Evolutionary conservation across 73 alveolate species (phyloP).

Genomic region (Effrenium voratum): DNA sequence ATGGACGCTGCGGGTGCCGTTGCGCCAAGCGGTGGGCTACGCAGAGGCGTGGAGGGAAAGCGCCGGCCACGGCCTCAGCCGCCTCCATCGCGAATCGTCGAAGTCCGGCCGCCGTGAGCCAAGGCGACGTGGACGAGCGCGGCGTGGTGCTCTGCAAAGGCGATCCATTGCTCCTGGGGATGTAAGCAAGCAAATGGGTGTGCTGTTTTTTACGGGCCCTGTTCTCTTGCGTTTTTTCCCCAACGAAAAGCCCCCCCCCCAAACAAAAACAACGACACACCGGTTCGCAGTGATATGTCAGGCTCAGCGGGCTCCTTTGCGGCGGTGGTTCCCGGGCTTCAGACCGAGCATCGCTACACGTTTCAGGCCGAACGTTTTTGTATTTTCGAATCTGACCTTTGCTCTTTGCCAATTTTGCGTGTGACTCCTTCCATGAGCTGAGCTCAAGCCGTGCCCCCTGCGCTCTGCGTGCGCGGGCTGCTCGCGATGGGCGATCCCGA

Average conservation of each 20-base stretch:
- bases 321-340: slow-evolving; percentile 79
- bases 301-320: slow-evolving; percentile 41
- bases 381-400: too few relatives aligned
- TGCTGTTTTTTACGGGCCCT: too few relatives aligned
- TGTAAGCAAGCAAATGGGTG: too few relatives aligned
- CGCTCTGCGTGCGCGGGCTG: too few relatives aligned
- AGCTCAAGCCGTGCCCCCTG: too few relatives aligned
- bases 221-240: too few relatives aligned
- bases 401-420: too few relatives aligned
- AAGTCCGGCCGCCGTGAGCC: too few relatives aligned
- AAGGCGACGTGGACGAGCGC: slow-evolving; percentile 23
- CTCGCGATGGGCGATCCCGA: too few relatives aligned
- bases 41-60: slow-evolving; percentile 39
- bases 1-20: slow-evolving; percentile 13
- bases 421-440: too few relatives aligned
- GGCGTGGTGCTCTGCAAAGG: slow-evolving; percentile 25
- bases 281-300: background rate
- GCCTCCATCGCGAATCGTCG: background rate
- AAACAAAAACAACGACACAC: too few relatives aligned
- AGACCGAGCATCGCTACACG: slow-evolving; percentile 13
- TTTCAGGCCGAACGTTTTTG: slow-evolving; percentile 39
- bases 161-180: background rate
- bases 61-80: background rate
- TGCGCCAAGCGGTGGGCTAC: background rate
- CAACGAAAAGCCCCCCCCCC: too few relatives aligned